Percentiles rank a stretch among this genome's conserved stretches.
phyloP scores from a whole-genome alignment of 1,139 yeast species.

The Wickerhamomyces sp. region DNA sequence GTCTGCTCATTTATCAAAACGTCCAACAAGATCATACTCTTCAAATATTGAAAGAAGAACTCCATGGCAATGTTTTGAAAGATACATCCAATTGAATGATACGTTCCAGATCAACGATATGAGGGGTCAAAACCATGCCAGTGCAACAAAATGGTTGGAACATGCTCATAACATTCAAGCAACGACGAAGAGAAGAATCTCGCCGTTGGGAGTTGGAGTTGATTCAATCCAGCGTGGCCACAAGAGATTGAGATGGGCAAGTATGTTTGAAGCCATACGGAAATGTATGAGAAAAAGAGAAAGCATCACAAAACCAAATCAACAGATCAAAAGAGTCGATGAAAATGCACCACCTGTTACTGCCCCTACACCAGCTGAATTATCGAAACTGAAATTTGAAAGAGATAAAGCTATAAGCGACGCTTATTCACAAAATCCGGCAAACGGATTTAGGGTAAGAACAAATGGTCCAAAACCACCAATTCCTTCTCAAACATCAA shows the following conservation, averaged over 20 bases:
- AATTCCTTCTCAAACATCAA: not conserved
- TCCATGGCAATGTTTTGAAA: constrained; percentile 97
- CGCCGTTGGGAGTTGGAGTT: constrained; percentile 86
- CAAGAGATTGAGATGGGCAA: constrained; percentile 85
- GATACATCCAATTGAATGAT: constrained; percentile 90
- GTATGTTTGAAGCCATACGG: constrained; percentile 93
- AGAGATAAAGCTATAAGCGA: constrained; percentile 81
- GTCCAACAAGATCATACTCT: constrained; percentile 62
- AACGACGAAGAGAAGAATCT: constrained; percentile 79
- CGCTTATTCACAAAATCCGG: constrained; percentile 48
- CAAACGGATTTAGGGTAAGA: constrained; percentile 13
- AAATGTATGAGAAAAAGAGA: constrained; percentile 89
- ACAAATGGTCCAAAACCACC: constrained; percentile 3
- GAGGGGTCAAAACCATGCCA: constrained; percentile 80
- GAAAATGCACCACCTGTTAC: constrained; percentile 29
- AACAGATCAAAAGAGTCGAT: constrained; percentile 33
- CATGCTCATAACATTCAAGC: constrained; percentile 87
- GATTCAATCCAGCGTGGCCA: constrained; percentile 95
- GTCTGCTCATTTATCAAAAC: constrained; percentile 68
- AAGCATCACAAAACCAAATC: constrained; percentile 51
- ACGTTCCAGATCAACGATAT: constrained; percentile 79
- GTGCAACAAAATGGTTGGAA: constrained; percentile 89
- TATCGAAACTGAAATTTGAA: constrained; percentile 75
- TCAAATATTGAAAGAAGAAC: constrained; percentile 92
- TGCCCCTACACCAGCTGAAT: constrained; percentile 77